Evolutionary conservation across 768 basidiomycete species (phyloP).

Genomic region (Xerocomellus chrysenteron): DNA sequence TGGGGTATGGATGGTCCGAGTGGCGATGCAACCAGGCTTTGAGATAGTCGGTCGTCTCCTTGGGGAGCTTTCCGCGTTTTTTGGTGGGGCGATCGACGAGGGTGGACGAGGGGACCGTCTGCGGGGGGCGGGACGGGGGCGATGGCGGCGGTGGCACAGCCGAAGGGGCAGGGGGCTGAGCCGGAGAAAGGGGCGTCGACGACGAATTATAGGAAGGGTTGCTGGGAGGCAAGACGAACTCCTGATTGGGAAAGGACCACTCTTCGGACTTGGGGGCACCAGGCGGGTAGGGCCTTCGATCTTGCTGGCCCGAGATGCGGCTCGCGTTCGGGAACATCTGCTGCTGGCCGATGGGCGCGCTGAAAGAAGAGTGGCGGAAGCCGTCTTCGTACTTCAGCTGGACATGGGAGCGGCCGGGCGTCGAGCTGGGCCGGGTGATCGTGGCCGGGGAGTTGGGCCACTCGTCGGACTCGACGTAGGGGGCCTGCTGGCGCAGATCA

Average conservation of each 20-base stretch:
- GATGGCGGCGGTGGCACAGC: constrained; percentile 45
- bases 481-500: constrained; percentile 43
- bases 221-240: constrained; percentile 46
- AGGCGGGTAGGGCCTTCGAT: constrained; percentile 51
- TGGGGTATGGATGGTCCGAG: constrained; percentile 86
- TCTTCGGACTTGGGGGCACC: constrained; percentile 61
- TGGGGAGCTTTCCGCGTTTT: constrained; percentile 85
- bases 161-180: constrained; percentile 32
- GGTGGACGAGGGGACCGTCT: constrained; percentile 49
- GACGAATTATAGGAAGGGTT: constrained; percentile 27
- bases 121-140: constrained; percentile 48
- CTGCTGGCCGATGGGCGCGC: constrained; percentile 51
- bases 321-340: constrained; percentile 60
- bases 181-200: constrained; percentile 42
- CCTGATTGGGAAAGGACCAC: constrained; percentile 65
- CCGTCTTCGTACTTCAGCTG: constrained; percentile 69
- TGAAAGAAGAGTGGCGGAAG: constrained; percentile 68
- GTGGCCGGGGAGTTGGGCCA: constrained; percentile 56
- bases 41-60: constrained; percentile 87
- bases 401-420: constrained; percentile 52
- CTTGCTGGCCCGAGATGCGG: constrained; percentile 71
- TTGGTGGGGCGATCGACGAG: constrained; percentile 76
- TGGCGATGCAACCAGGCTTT: constrained; percentile 88
- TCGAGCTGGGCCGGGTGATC: constrained; percentile 69
- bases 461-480: constrained; percentile 47